Percentiles rank a stretch among this genome's conserved stretches.
phyloP scores from a whole-genome alignment of 2,329 filamentous ascomycete species.

The Ustulina deusta region DNA sequence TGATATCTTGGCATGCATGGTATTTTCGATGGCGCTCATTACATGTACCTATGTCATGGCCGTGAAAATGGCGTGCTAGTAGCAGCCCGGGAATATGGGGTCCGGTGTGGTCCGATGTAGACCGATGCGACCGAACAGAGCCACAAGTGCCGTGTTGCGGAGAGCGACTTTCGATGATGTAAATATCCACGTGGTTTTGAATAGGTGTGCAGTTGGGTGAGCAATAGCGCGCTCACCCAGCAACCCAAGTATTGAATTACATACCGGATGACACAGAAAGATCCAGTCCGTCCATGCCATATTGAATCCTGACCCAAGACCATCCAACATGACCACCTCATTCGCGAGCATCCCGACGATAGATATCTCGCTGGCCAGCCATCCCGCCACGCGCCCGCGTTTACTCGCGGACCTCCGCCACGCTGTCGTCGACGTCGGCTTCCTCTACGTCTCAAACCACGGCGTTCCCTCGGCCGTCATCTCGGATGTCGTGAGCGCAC shows the following conservation, averaged over 20 bases:
- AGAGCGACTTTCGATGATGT: not conserved
- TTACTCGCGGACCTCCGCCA: constrained; percentile 59
- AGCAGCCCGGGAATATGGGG: constrained; percentile 12
- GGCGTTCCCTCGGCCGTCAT: constrained; percentile 55
- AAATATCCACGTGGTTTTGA: not conserved
- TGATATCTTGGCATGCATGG: constrained; percentile 4
- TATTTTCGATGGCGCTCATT: constrained; percentile 5
- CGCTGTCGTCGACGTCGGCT: constrained; percentile 64
- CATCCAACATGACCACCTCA: constrained; percentile 33
- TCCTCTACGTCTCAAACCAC: constrained; percentile 66
- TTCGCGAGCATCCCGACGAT: constrained; percentile 62
- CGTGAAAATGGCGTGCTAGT: constrained; percentile 31
- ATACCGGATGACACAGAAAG: not conserved
- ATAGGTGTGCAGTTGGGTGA: too few species aligned
- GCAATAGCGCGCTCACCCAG: not conserved
- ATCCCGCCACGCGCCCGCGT: constrained; percentile 50
- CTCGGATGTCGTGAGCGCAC: constrained; percentile 53
- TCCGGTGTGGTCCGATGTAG: constrained; percentile 3
- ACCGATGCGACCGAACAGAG: not conserved
- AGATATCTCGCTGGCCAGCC: constrained; percentile 59
- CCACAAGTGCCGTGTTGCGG: not conserved
- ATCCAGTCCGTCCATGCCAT: not conserved
- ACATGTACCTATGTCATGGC: constrained; percentile 28
- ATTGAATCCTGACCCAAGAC: not conserved
- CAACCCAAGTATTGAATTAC: not conserved